Conservation (phyloP, 768 basidiomycete genomes). For the Tremella yokohamensis region DNA sequence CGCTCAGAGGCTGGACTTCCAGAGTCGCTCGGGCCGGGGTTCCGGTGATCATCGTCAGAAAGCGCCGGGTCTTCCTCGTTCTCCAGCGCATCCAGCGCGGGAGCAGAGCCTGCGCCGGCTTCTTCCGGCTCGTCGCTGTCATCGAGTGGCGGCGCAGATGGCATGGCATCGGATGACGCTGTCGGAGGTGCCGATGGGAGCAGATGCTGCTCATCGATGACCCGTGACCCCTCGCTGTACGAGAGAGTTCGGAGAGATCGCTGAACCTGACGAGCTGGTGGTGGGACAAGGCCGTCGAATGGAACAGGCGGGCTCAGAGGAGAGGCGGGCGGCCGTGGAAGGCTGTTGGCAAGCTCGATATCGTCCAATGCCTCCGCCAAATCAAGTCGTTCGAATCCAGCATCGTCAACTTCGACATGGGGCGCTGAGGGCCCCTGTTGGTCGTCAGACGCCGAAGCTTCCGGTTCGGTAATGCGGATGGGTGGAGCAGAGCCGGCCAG, state of each 20-base stretch:
- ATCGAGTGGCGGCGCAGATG: constrained; percentile 11
- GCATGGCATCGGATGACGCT: neutral
- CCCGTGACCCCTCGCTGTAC: constrained; percentile 8
- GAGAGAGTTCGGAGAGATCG: constrained; percentile 9
- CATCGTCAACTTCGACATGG: constrained; percentile 41
- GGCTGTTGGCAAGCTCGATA: constrained; percentile 10
- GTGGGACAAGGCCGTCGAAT: too few relatives aligned
- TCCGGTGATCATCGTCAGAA: too few relatives aligned
- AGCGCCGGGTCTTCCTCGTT: neutral
- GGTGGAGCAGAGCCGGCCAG: constrained; percentile 41
- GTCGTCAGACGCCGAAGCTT: neutral
- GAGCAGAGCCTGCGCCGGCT: neutral
- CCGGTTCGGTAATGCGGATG: neutral
- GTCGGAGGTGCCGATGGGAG: constrained; percentile 23
- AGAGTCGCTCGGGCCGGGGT: too few relatives aligned
- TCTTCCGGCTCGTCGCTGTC: constrained; percentile 7
- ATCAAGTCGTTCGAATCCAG: constrained; percentile 44
- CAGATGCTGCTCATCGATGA: constrained; percentile 12
- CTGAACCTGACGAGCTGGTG: too few relatives aligned
- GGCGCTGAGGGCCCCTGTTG: constrained; percentile 39
- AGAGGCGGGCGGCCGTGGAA: constrained; percentile 2
- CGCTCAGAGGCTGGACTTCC: too few relatives aligned
- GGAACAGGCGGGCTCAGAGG: constrained; percentile 4
- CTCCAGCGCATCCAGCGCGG: neutral
- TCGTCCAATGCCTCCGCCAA: constrained; percentile 4